These are phyloP conservation scores for Mikania micrantha DNA, from an alignment of 129 eudicot genomes.

Conservation along the genomic window DNA sequence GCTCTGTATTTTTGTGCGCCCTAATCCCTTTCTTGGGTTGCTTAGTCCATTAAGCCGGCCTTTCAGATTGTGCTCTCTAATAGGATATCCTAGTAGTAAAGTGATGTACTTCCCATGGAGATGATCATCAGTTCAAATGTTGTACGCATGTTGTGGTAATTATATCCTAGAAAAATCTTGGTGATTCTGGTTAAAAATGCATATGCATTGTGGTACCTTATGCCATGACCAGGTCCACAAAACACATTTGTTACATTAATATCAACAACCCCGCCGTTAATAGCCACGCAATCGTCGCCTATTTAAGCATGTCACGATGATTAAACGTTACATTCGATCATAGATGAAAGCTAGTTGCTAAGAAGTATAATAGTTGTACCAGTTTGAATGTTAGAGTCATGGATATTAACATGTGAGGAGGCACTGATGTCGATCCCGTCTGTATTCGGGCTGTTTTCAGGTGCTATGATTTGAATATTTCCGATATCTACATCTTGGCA, in stretches of 20 bases:
- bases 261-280: conserved; percentile 32
- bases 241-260: conserved; percentile 22
- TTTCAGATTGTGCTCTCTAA: too few species aligned
- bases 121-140: too few species aligned
- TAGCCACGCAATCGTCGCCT: conserved; percentile 57
- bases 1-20: too few species aligned
- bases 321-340: background rate
- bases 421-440: conserved; percentile 44
- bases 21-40: too few species aligned
- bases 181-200: too few species aligned
- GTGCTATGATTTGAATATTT: conserved; percentile 27
- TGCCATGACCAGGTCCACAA: conserved; percentile 59
- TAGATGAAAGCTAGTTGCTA: background rate
- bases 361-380: conserved; percentile 16
- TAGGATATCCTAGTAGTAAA: too few species aligned
- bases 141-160: too few species aligned
- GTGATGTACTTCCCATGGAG: too few species aligned
- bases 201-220: conserved; percentile 42
- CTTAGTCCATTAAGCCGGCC: too few species aligned
- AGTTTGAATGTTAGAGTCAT: conserved; percentile 22
- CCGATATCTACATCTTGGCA: conserved; percentile 24
- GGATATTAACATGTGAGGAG: conserved; percentile 29
- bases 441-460: conserved; percentile 43
- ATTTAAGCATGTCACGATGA: background rate
- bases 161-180: too few species aligned